Base-by-base conservation (phyloP, 23 red algal genomes). In the Gracilaria vermiculophylla region DNA sequence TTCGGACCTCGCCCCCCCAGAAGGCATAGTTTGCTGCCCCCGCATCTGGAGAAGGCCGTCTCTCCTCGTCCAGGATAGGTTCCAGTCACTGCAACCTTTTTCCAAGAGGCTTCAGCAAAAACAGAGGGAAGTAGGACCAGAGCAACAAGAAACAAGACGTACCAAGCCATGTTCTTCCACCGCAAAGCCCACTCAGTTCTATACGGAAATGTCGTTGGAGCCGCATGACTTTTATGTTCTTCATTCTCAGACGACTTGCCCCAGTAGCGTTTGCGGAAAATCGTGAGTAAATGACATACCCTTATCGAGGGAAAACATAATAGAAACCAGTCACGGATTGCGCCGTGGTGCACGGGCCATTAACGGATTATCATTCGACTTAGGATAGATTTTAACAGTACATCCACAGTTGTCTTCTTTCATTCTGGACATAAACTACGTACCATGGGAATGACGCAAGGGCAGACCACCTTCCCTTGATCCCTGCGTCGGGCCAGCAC, bases 1-100 rank as follows among this genome's bases (percentile, higher is more conserved):
- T 60, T 53, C 5, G 31, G 9, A 41, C 71, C 79, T 5, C 90
- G 90, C 17, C 90, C 90, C 15, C 90, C 90, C 7, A 93, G 80
- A 42, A 93, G 90, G 47, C 90, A 93, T 35, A 93, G 54, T 19
- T 78, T 93, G 53, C 17, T 69, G 23, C n/a, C 44, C 24, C 79
- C 79, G 51, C 90, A 93, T 64, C 40, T 53, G 10, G 90, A 45
- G 33, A 93, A 93, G 6, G 67, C 73, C 0, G 69, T 54, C 29
- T 93, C 90, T 28, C 34, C 32, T 2, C 90, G 45, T 43, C 67
- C 55, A 1, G 65, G n/a, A 24, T 77, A 69, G 53, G 25, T 70
- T 5, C 69, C 79, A 40, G 17, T 65, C 8, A 69, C 64, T 5
- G 64, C 36, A 52, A 93, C 49, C 35, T 62, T 60, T 50, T 93